phyloP scores from a whole-genome alignment of 2,329 filamentous ascomycete species.

The Myriosclerotinia scirpicola region DNA sequence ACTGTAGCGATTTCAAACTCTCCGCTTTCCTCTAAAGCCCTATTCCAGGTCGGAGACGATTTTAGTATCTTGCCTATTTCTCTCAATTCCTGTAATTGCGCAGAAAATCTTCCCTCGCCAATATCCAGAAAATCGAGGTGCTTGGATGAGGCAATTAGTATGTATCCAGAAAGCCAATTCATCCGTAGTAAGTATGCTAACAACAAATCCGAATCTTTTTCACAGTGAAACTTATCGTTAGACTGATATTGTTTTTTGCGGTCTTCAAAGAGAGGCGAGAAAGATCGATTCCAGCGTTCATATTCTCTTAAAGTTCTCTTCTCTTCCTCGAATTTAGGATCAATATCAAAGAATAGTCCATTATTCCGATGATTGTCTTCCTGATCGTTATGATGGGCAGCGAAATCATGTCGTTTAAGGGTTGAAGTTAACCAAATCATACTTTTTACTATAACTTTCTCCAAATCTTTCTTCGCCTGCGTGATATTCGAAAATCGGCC shows the following conservation, averaged over 20 bases:
- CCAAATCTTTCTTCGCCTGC: constrained; percentile 28
- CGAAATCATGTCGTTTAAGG: constrained; percentile 32
- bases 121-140: constrained; percentile 5
- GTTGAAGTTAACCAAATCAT: constrained; percentile 35
- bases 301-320: constrained; percentile 31
- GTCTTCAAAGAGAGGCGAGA: constrained; percentile 26
- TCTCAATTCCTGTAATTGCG: constrained; percentile 14
- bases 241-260: constrained; percentile 6
- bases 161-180: constrained; percentile 19
- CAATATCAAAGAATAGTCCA: constrained; percentile 31
- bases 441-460: constrained; percentile 32
- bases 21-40: constrained; percentile 28
- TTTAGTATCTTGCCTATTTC: constrained; percentile 7
- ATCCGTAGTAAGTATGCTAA: constrained; percentile 14
- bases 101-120: not conserved
- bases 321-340: constrained; percentile 32
- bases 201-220: constrained; percentile 6
- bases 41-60: not conserved
- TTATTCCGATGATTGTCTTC: constrained; percentile 11
- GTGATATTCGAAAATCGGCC: constrained; percentile 26
- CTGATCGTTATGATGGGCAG: constrained; percentile 14
- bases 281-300: constrained; percentile 34
- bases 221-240: constrained; percentile 25
- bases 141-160: constrained; percentile 15
- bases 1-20: constrained; percentile 34